Conservation (phyloP, 2,329 filamentous ascomycete genomes). For the Claviceps cyperi region DNA sequence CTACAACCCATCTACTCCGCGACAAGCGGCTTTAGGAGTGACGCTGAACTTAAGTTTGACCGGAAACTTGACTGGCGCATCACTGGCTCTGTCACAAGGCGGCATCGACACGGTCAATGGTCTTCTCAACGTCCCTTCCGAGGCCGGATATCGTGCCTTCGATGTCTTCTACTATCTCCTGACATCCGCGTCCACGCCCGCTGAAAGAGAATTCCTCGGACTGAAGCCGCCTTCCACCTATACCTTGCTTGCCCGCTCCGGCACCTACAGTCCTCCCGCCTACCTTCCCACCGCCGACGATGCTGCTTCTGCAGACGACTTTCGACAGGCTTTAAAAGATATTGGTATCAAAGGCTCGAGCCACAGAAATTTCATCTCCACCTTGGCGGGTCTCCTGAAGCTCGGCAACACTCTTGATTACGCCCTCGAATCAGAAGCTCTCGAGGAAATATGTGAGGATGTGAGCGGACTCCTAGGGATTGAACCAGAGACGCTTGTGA, state of each 20-base stretch:
- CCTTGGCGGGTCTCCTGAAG: slow-evolving; percentile 74
- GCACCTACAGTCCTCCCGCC: slow-evolving; percentile 70
- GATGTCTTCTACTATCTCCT: slow-evolving; percentile 97
- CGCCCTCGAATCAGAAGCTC: slow-evolving; percentile 64
- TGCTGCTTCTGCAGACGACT: slow-evolving; percentile 83
- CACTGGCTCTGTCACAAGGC: slow-evolving; percentile 66
- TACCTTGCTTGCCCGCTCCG: slow-evolving; percentile 63
- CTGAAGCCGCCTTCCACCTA: slow-evolving; percentile 68
- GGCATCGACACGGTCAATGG: slow-evolving; percentile 77
- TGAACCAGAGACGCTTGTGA: slow-evolving; percentile 67
- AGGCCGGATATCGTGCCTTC: slow-evolving; percentile 78
- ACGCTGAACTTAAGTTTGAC: slow-evolving; percentile 68
- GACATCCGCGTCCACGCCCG: slow-evolving; percentile 75
- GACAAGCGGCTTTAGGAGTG: slow-evolving; percentile 67
- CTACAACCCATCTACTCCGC: slow-evolving; percentile 69
- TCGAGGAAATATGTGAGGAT: slow-evolving; percentile 83
- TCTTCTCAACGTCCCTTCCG: slow-evolving; percentile 62
- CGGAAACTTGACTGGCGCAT: slow-evolving; percentile 63
- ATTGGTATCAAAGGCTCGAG: slow-evolving; percentile 85
- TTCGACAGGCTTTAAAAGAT: slow-evolving; percentile 69
- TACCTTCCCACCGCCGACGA: slow-evolving; percentile 91
- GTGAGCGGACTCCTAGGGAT: slow-evolving; percentile 74
- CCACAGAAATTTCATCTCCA: slow-evolving; percentile 72
- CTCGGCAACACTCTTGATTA: slow-evolving; percentile 84
- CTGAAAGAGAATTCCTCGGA: slow-evolving; percentile 77